Conservation (phyloP, 1,284 basidiomycete species). For the Hymenochaete sp. region DNA sequence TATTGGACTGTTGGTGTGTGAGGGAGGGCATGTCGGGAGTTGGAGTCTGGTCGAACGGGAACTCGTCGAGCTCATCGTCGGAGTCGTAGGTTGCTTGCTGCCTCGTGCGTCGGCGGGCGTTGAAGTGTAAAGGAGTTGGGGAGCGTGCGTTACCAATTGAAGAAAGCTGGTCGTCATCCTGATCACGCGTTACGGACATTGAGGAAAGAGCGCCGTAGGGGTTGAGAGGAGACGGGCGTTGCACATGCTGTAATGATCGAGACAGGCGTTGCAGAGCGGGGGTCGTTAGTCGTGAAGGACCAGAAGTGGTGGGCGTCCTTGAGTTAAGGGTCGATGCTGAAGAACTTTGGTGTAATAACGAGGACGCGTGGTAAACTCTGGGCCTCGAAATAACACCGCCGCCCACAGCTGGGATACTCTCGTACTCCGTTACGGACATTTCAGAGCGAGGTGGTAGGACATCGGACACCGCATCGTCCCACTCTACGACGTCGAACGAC, state of each 20-base stretch:
- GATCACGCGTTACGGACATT: constrained; percentile 2
- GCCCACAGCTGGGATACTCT: constrained; percentile 51
- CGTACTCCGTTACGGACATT: constrained; percentile 28
- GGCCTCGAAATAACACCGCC: constrained; percentile 57
- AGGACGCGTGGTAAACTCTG: constrained; percentile 46
- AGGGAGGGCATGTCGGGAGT: not conserved
- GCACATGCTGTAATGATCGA: constrained; percentile 8
- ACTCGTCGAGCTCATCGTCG: constrained; percentile 14
- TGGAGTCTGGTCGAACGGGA: constrained; percentile 8
- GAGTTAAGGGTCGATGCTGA: not conserved
- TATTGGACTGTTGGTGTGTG: constrained; percentile 9
- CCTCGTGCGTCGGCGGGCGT: too few species aligned
- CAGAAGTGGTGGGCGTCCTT: not conserved
- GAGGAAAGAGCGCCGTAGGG: constrained; percentile 10
- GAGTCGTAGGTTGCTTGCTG: not conserved
- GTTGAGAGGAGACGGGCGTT: not conserved
- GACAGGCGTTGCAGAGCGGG: constrained; percentile 11
- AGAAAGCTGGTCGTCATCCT: constrained; percentile 8
- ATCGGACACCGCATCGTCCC: constrained; percentile 47
- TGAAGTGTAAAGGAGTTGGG: too few species aligned
- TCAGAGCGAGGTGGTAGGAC: constrained; percentile 25
- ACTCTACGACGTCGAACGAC: constrained; percentile 57
- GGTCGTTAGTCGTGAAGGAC: constrained; percentile 22
- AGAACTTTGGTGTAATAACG: constrained; percentile 9
- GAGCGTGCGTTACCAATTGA: constrained; percentile 1